These are phyloP conservation scores for Cystobasidiaceae sp. DNA, from an alignment of 1,284 basidiomycete genomes.

Conservation along the genomic window DNA sequence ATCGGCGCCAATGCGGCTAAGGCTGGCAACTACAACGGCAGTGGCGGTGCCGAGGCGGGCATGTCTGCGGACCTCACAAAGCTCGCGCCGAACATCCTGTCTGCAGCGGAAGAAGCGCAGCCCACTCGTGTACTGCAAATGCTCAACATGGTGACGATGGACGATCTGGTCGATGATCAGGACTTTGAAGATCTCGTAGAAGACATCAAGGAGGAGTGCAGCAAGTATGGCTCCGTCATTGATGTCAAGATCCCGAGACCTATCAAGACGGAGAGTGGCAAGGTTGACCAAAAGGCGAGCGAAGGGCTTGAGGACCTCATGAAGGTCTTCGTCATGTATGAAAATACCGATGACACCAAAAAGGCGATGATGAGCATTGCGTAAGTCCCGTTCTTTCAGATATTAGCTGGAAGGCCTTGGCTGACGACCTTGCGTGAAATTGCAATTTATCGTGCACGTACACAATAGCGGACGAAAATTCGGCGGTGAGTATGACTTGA, in stretches of 20 bases:
- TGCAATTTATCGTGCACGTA: background rate
- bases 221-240: constrained; percentile 71
- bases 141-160: constrained; percentile 97
- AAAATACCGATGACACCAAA: constrained; percentile 41
- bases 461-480: constrained; percentile 30
- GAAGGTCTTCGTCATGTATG: constrained; percentile 45
- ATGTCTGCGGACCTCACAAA: constrained; percentile 20
- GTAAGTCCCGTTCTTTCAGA: constrained; percentile 73
- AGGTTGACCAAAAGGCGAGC: constrained; percentile 41
- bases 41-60: background rate
- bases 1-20: constrained; percentile 57
- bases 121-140: constrained; percentile 78
- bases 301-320: constrained; percentile 43
- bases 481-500: constrained; percentile 15
- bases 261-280: constrained; percentile 52
- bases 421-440: constrained; percentile 20
- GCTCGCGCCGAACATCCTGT: constrained; percentile 70
- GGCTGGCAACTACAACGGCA: constrained; percentile 33
- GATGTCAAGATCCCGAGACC: constrained; percentile 86
- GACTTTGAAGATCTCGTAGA: constrained; percentile 93
- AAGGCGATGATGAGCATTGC: constrained; percentile 43
- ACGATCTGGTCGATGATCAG: constrained; percentile 83
- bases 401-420: constrained; percentile 31
- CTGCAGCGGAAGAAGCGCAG: constrained; percentile 58
- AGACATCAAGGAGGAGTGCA: constrained; percentile 92